A percentile compares a stretch with the other conserved stretches of the same genome.
phyloP scores from a whole-genome alignment of 352 stramenopile species.

The Phytopythium boreale region DNA sequence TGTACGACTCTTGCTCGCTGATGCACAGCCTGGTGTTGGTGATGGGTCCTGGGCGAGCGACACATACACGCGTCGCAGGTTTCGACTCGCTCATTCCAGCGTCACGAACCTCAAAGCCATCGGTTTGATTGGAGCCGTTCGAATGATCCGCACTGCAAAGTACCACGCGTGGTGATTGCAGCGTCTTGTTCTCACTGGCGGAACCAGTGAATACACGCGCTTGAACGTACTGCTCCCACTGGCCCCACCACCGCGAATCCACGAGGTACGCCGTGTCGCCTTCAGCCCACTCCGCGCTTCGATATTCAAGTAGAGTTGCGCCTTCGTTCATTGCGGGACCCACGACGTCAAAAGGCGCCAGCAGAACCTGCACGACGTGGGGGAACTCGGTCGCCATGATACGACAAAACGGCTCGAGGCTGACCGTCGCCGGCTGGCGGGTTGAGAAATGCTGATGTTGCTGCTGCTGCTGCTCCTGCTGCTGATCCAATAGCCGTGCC shows the following conservation, averaged over 20 bases:
- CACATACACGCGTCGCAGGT: background rate
- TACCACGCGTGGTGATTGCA: background rate
- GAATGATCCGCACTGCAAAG: background rate
- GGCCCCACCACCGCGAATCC: conserved; percentile 49
- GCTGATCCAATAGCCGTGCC: background rate
- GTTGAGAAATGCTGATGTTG: background rate
- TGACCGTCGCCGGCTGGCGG: background rate
- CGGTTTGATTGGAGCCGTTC: background rate
- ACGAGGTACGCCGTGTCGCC: conserved; percentile 52
- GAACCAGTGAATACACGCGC: conserved; percentile 3
- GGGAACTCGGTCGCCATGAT: conserved; percentile 10
- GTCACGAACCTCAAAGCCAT: no score
- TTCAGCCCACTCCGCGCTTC: conserved; percentile 33
- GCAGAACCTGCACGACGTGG: conserved; percentile 39
- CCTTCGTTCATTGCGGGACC: conserved; percentile 38
- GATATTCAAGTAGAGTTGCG: conserved; percentile 30
- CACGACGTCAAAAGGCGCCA: conserved; percentile 61
- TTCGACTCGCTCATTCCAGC: background rate
- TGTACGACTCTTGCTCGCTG: conserved; percentile 30
- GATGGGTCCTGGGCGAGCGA: conserved; percentile 39
- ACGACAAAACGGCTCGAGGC: conserved; percentile 1
- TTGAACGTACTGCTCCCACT: conserved; percentile 44
- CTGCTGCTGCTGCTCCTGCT: conserved; percentile 3
- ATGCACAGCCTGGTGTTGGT: conserved; percentile 37
- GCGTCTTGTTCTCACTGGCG: background rate